These are phyloP conservation scores for Sugiyamaella grinbergsii DNA, from an alignment of 1,139 yeast genomes.

Conservation along the genomic window DNA sequence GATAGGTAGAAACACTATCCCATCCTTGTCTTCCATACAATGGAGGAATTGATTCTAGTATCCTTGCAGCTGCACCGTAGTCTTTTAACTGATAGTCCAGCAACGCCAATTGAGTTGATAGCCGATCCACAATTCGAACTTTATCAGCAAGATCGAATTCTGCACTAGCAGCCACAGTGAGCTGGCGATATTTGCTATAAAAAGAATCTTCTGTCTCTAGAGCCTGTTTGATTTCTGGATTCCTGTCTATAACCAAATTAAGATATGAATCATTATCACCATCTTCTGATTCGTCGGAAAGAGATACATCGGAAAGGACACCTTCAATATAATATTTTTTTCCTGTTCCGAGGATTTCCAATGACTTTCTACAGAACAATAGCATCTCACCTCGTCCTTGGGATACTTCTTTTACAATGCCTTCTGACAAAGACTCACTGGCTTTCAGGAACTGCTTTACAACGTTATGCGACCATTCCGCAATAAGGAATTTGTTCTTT, in stretches of 20 bases:
- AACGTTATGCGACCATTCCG: conserved; percentile 43
- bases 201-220: conserved; percentile 40
- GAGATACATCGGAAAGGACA: conserved; percentile 45
- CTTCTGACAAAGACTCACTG: conserved; percentile 35
- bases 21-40: conserved; percentile 71
- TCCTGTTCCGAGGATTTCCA: conserved; percentile 42
- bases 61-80: conserved; percentile 61
- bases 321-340: conserved; percentile 44
- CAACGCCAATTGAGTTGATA: conserved; percentile 81
- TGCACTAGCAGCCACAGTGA: conserved; percentile 51
- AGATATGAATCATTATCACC: conserved; percentile 15
- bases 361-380: conserved; percentile 41
- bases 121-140: conserved; percentile 58
- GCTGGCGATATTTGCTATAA: conserved; percentile 41
- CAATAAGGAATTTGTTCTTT: conserved; percentile 32
- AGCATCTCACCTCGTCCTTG: conserved; percentile 46
- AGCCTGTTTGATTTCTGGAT: conserved; percentile 31
- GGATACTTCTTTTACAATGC: conserved; percentile 39
- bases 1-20: conserved; percentile 66
- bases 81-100: conserved; percentile 61
- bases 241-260: conserved; percentile 21
- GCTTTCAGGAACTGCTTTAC: conserved; percentile 40
- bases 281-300: conserved; percentile 31
- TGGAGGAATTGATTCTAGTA: conserved; percentile 67
- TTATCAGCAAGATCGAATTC: conserved; percentile 54